Conservation (phyloP, 805 yeast genomes). For the Zygosaccharomyces pseudorouxii region DNA sequence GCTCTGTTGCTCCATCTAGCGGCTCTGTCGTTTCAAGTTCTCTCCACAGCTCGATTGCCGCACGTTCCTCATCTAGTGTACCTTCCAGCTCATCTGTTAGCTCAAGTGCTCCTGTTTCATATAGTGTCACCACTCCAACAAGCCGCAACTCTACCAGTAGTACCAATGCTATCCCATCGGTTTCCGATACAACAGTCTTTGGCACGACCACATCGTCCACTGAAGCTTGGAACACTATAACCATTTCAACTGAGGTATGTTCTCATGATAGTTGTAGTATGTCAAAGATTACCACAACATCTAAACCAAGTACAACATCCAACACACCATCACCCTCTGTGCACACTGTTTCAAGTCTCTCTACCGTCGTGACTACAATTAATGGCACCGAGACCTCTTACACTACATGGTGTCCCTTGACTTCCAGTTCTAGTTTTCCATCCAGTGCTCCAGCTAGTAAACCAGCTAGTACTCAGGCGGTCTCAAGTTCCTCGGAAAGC, state of each 20-base stretch:
- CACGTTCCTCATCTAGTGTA: not conserved
- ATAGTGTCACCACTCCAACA: not conserved
- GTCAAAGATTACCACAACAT: not conserved
- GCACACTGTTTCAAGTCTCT: too few relatives aligned
- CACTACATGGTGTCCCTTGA: constrained; percentile 39
- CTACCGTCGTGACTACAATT: too few relatives aligned
- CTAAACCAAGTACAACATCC: not conserved
- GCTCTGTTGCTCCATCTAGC: too few relatives aligned
- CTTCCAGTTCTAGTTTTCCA: not conserved
- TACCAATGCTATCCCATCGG: not conserved
- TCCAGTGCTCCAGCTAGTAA: not conserved
- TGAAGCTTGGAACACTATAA: constrained; percentile 8
- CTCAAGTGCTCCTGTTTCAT: not conserved
- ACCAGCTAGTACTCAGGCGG: not conserved
- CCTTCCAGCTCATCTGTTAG: too few relatives aligned
- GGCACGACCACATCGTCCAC: not conserved
- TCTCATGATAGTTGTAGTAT: constrained; percentile 9
- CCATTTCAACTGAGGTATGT: constrained; percentile 19
- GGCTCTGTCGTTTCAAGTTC: too few relatives aligned
- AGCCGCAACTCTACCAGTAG: not conserved
- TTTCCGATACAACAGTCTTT: not conserved
- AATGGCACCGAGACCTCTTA: constrained; percentile 21
- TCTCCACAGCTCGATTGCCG: too few relatives aligned
- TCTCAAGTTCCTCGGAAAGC: too few relatives aligned
- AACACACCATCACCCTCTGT: too few relatives aligned